Evolutionary conservation across 2,329 filamentous ascomycete genomes (phyloP).

Genomic region (Grosmannia serpens): DNA sequence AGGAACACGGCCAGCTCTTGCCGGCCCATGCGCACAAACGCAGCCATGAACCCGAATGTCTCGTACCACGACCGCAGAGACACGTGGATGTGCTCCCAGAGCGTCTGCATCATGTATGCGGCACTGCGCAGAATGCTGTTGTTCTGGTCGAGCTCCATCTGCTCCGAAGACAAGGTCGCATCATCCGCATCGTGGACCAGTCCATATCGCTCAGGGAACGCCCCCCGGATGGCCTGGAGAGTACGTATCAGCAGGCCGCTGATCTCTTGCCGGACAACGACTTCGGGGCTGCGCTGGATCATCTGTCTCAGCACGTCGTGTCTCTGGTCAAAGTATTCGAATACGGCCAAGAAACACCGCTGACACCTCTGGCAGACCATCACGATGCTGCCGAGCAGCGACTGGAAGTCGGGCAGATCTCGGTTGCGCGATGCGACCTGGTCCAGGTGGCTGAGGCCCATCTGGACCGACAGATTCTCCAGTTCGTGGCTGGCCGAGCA

Average conservation of each 20-base stretch:
- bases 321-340: slow-evolving; percentile 48
- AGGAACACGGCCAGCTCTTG: slow-evolving; percentile 48
- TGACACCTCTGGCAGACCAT: slow-evolving; percentile 37
- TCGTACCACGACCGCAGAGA: slow-evolving; percentile 62
- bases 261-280: slow-evolving; percentile 40
- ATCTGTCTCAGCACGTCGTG: slow-evolving; percentile 51
- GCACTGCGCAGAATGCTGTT: slow-evolving; percentile 23
- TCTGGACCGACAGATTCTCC: slow-evolving; percentile 39
- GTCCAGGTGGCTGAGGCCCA: slow-evolving; percentile 56
- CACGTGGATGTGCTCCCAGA: slow-evolving; percentile 53
- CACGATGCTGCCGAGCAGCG: slow-evolving; percentile 30
- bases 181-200: slow-evolving; percentile 15
- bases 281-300: slow-evolving; percentile 49
- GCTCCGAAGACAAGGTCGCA: slow-evolving; percentile 14
- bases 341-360: slow-evolving; percentile 45
- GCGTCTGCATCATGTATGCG: slow-evolving; percentile 36
- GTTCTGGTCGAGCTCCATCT: slow-evolving; percentile 6
- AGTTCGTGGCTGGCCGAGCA: slow-evolving; percentile 35
- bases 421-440: slow-evolving; percentile 64
- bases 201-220: slow-evolving; percentile 36
- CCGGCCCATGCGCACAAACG: slow-evolving; percentile 51
- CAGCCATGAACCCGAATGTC: slow-evolving; percentile 58
- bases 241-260: slow-evolving; percentile 40
- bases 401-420: slow-evolving; percentile 51
- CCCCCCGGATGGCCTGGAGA: slow-evolving; percentile 38